phyloP scores from a whole-genome alignment of 225 moss, liverwort and hornwort species.

The Physcomitrium patens region DNA sequence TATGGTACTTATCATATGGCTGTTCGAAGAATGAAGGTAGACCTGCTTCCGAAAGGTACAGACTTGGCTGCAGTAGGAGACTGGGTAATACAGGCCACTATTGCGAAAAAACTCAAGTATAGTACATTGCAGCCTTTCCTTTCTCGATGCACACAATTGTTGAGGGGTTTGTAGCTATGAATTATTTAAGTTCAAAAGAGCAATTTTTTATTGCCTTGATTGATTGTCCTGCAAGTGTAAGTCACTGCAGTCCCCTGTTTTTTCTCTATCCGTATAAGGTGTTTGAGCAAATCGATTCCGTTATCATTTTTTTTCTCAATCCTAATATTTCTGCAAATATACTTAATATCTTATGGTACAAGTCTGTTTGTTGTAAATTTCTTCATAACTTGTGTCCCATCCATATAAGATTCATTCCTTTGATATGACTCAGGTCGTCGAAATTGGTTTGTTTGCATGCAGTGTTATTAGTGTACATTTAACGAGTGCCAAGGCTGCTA shows the following conservation, averaged over 20 bases:
- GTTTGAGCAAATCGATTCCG: background rate
- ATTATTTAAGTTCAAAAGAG: background rate
- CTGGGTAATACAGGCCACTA: slow-evolving; percentile 84
- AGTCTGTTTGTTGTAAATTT: slow-evolving; percentile 10
- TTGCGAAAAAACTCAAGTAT: slow-evolving; percentile 90
- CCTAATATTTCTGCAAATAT: background rate
- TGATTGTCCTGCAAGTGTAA: slow-evolving; percentile 2
- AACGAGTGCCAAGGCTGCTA: slow-evolving; percentile 85
- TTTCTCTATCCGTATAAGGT: background rate
- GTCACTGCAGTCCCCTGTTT: slow-evolving; percentile 1
- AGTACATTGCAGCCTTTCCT: slow-evolving; percentile 27
- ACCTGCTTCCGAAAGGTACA: slow-evolving; percentile 88
- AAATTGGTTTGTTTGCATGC: slow-evolving; percentile 34
- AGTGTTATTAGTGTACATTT: slow-evolving; percentile 97
- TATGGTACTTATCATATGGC: slow-evolving; percentile 20
- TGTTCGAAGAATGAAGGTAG: slow-evolving; percentile 61
- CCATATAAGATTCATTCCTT: background rate
- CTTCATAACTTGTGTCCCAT: background rate
- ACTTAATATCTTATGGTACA: slow-evolving; percentile 6
- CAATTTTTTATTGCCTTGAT: slow-evolving; percentile 14
- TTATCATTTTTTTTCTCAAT: background rate
- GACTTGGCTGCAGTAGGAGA: slow-evolving; percentile 85
- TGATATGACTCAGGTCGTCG: background rate
- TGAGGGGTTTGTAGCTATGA: background rate
- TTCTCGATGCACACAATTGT: background rate